These are phyloP conservation scores for Rutstroemia sp. DNA, from an alignment of 2,329 filamentous ascomycete genomes.

Conservation along the genomic window DNA sequence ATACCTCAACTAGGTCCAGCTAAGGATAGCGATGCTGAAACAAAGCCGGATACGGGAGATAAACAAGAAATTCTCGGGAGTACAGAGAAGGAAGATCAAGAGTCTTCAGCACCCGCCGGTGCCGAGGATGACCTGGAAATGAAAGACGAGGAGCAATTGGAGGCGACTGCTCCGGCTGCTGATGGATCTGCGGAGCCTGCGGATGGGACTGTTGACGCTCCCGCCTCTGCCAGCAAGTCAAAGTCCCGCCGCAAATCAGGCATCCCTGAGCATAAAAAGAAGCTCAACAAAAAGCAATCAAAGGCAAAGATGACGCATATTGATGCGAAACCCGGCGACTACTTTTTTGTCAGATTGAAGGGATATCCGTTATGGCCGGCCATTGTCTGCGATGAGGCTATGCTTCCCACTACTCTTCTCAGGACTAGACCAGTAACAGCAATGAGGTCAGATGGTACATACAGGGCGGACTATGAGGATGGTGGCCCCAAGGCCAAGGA, in stretches of 20 bases:
- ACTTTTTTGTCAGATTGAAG: conserved; percentile 89
- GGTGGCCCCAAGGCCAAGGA: conserved; percentile 81
- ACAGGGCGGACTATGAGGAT: conserved; percentile 79
- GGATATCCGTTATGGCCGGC: conserved; percentile 93
- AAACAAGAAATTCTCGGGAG: conserved; percentile 17
- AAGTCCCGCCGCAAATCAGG: conserved; percentile 68
- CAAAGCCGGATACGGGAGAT: conserved; percentile 12
- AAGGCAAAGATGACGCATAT: conserved; percentile 63
- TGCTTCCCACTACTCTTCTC: conserved; percentile 75
- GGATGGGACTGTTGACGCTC: conserved; percentile 31
- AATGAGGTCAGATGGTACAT: conserved; percentile 73
- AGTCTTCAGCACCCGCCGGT: conserved; percentile 19
- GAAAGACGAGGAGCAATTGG: conserved; percentile 29
- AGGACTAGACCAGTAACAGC: conserved; percentile 78
- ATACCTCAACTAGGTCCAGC: conserved; percentile 16
- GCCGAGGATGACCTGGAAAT: conserved; percentile 27
- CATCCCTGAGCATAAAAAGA: conserved; percentile 64
- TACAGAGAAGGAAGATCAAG: conserved; percentile 10
- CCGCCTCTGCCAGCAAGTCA: conserved; percentile 37
- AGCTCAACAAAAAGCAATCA: conserved; percentile 79
- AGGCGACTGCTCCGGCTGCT: conserved; percentile 22
- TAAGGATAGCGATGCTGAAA: conserved; percentile 8
- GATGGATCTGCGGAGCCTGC: conserved; percentile 24
- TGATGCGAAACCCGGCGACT: conserved; percentile 82
- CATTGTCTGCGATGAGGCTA: conserved; percentile 88